A percentile compares a stretch with the other conserved stretches of the same genome.
These are phyloP conservation scores for Oryza rufipogon DNA, from an alignment of 176 grass and related monocot species.

Conservation along the genomic window DNA sequence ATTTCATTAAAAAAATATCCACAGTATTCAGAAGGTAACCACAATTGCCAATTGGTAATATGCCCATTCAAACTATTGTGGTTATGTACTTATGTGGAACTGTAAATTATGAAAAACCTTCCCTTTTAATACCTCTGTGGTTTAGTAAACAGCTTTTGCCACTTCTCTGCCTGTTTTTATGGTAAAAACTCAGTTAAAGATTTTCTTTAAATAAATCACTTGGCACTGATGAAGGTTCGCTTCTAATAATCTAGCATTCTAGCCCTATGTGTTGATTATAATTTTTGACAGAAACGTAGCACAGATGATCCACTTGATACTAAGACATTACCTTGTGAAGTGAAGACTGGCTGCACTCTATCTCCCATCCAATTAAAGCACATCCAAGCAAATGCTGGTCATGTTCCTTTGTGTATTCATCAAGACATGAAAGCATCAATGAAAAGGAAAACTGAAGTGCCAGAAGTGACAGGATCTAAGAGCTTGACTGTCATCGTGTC, in stretches of 20 bases:
- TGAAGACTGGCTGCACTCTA: conserved; percentile 12
- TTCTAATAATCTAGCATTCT: conserved; percentile 21
- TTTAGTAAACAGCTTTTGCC: conserved; percentile 5
- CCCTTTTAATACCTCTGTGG: not conserved
- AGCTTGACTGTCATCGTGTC: conserved; percentile 20
- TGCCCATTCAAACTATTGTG: not conserved
- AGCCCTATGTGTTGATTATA: not conserved
- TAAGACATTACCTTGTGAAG: conserved; percentile 12
- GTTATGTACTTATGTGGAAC: not conserved
- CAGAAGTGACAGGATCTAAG: conserved; percentile 5
- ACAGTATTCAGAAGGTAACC: not conserved
- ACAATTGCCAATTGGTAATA: not conserved
- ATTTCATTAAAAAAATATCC: not conserved
- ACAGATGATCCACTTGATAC: conserved; percentile 21
- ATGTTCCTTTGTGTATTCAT: conserved; percentile 16
- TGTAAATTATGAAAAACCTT: conserved; percentile 12
- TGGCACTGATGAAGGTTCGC: conserved; percentile 7
- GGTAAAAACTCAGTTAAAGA: not conserved
- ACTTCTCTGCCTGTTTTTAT: not conserved
- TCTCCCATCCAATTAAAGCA: conserved; percentile 35
- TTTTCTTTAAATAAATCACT: not conserved
- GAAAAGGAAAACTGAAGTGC: conserved; percentile 35
- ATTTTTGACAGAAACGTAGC: conserved; percentile 27
- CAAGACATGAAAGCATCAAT: conserved; percentile 35
- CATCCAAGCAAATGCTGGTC: conserved; percentile 24